Conservation (phyloP, 345 rosid genomes). For the Erodium maritimum region DNA sequence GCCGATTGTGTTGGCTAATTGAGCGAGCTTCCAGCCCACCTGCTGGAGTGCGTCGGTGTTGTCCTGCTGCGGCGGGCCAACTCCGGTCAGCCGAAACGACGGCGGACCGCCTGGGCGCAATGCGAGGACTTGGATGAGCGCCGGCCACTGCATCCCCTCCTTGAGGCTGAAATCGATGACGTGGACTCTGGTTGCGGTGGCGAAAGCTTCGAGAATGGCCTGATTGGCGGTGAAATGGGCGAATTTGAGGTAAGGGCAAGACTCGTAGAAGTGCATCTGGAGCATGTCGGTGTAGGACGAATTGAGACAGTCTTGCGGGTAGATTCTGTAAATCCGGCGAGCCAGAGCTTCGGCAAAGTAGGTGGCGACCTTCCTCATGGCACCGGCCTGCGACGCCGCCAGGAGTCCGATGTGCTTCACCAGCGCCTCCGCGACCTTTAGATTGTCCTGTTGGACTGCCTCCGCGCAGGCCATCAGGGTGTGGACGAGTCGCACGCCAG, state of each 20-base stretch:
- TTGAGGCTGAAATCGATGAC: neutral
- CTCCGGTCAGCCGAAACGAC: neutral
- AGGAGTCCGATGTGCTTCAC: constrained; percentile 51
- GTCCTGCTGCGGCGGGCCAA: neutral
- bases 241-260: constrained; percentile 7
- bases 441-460: constrained; percentile 45
- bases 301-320: too few relatives aligned
- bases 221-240: constrained; percentile 4
- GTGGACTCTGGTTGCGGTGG: neutral
- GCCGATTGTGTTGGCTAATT: neutral
- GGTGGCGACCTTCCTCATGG: constrained; percentile 71
- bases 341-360: constrained; percentile 68
- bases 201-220: constrained; percentile 6
- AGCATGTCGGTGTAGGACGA: too few relatives aligned
- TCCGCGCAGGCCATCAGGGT: constrained; percentile 64
- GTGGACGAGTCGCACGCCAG: constrained; percentile 68
- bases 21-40: neutral
- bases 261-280: constrained; percentile 3
- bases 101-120: constrained; percentile 5
- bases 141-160: constrained; percentile 3
- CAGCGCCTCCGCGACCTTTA: constrained; percentile 48
- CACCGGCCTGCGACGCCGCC: constrained; percentile 52
- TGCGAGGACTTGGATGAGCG: constrained; percentile 3
- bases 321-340: constrained; percentile 8
- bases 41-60: neutral